Evolutionary conservation across 2,329 filamentous ascomycete species (phyloP), one percentile per base, ranked within the genome.

Genomic region (Botrytis sinoallii): DNA sequence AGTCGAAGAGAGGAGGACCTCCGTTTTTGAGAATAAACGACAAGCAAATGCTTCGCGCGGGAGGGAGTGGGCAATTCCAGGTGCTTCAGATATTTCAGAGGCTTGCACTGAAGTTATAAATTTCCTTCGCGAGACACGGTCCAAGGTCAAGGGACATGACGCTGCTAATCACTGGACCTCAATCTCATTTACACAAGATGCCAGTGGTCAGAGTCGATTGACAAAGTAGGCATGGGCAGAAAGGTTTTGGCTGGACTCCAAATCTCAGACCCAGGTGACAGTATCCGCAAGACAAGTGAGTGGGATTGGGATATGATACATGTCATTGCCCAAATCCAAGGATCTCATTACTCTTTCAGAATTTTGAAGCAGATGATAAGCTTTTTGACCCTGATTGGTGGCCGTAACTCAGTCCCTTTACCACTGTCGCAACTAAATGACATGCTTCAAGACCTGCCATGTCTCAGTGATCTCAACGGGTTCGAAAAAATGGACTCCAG

Each of bases 291-390:
- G 10, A 52, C 73, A 9, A 68, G 64, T 20, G 70, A 73, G 38
- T 75, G 79, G 42, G 76, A 71, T n/a, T 82, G 81, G 81, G 79
- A 81, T 57, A 69, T 77, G 14, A 73, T 82, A 42, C 81, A 82
- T 40, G 77, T 80, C 40, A 74, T 77, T 22, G 78, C 79, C 63
- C 79, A 81, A 66, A 71, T 81, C 29, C 78, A 81, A 70, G 79
- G 77, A 25, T 80, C 79, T 4, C 78, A 76, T 52, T 81, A 82
- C 72, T 81, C 80, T 14, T 79, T 81, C 64, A 78, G 80, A 40
- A 79, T 82, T 25, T 74, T 82, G 14, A 78, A 78, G 60, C 80
- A 82, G 61, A 76, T 81, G 9, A 63, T 75, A 29, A 65, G n/a
- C n/a, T 57, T 81, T 48, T 61, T 79, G 12, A 29, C 76, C 14